Evolutionary conservation across 805 yeast genomes (phyloP).

Genomic region (Jamesozyma hellenica): DNA sequence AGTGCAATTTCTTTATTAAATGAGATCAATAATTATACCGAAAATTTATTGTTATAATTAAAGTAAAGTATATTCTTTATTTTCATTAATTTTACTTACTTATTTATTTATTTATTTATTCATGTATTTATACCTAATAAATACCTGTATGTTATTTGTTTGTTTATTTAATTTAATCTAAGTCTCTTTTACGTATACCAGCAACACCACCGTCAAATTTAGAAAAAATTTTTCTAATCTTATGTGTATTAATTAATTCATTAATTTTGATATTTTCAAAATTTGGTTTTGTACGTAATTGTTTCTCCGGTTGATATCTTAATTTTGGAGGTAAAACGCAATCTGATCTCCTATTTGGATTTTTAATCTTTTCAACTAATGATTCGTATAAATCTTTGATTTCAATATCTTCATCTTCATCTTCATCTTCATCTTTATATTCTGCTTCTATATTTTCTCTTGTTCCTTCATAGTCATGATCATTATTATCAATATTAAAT

Average conservation of each 20-base stretch:
- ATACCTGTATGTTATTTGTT: too few species aligned
- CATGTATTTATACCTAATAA: not conserved
- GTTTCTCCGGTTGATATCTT: slow-evolving; percentile 27
- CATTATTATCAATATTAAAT: not conserved
- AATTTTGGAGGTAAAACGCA: slow-evolving; percentile 25
- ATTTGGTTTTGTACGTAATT: slow-evolving; percentile 24
- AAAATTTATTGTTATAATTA: too few species aligned
- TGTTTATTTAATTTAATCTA: not conserved
- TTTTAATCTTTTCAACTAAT: slow-evolving; percentile 21
- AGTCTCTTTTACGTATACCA: slow-evolving; percentile 22
- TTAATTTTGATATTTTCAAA: slow-evolving; percentile 24
- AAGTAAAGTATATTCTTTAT: not conserved
- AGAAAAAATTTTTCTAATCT: slow-evolving; percentile 21
- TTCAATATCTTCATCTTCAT: slow-evolving; percentile 5
- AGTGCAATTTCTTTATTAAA: slow-evolving; percentile 49
- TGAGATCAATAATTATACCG: slow-evolving; percentile 21
- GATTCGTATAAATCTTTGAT: slow-evolving; percentile 24
- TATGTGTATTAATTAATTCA: slow-evolving; percentile 19
- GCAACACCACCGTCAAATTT: slow-evolving; percentile 29
- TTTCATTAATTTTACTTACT: too few species aligned
- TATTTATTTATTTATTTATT: not conserved
- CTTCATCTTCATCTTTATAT: slow-evolving; percentile 4
- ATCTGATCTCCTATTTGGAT: slow-evolving; percentile 30
- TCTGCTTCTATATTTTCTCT: not conserved
- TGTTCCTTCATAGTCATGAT: not conserved